These are phyloP conservation scores for Moesziomyces sp. DNA, from an alignment of 1,284 basidiomycete species.

Conservation along the genomic window DNA sequence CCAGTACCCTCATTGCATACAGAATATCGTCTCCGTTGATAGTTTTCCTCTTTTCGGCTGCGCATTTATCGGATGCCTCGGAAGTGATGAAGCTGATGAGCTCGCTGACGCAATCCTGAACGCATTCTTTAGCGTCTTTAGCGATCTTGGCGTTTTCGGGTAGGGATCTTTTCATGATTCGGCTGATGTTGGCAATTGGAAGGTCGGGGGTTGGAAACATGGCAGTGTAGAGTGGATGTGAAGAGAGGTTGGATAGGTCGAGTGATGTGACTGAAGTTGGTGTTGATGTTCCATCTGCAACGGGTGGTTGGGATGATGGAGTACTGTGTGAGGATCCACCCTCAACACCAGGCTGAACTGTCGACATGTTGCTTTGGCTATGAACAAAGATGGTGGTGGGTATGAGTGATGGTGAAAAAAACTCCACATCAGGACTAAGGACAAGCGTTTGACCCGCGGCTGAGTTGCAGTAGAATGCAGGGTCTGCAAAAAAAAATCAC, in stretches of 20 bases:
- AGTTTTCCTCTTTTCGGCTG: constrained; percentile 84
- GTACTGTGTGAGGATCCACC: neutral
- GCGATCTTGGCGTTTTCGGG: constrained; percentile 94
- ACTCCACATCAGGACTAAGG: no score
- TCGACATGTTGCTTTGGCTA: no score
- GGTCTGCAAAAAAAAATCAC: no score
- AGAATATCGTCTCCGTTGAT: constrained; percentile 88
- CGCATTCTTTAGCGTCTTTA: constrained; percentile 95
- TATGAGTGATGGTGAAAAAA: no score
- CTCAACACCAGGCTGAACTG: no score
- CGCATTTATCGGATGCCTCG: constrained; percentile 87
- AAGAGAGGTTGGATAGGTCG: constrained; percentile 21
- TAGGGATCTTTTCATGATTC: constrained; percentile 91
- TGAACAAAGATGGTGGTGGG: no score
- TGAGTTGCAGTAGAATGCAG: no score
- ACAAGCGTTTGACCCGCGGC: no score
- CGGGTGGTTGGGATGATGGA: neutral
- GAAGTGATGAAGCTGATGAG: constrained; percentile 94
- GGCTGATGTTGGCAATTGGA: constrained; percentile 87
- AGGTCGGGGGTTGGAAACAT: constrained; percentile 53
- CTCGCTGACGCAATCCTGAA: constrained; percentile 95
- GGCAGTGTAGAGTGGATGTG: constrained; percentile 31
- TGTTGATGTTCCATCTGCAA: constrained; percentile 10
- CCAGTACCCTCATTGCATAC: constrained; percentile 85
- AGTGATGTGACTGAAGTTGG: constrained; percentile 18